phyloP scores from a whole-genome alignment of 495 filamentous ascomycete genomes.

The Neurospora sp. region DNA sequence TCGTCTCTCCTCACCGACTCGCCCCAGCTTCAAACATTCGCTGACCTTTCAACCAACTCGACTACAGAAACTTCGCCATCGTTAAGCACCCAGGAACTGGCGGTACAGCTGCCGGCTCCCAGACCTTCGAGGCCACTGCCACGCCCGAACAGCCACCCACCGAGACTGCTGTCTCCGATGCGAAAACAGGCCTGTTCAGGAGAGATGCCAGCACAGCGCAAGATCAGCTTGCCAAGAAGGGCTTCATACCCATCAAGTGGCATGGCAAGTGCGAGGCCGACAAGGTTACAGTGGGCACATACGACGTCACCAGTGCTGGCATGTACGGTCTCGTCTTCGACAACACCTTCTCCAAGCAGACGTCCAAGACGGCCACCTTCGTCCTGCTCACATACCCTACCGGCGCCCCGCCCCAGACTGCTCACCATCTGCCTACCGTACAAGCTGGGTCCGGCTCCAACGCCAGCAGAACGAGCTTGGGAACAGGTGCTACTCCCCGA shows the following conservation, averaged over 20 bases:
- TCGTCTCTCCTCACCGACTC: neutral
- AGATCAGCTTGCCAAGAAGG: conserved; percentile 75
- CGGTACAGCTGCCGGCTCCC: conserved; percentile 42
- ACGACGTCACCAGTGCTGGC: conserved; percentile 74
- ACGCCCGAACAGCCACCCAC: conserved; percentile 36
- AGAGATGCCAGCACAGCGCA: conserved; percentile 53
- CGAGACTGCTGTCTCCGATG: conserved; percentile 24
- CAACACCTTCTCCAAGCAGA: conserved; percentile 95
- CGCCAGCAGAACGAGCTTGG: conserved; percentile 41
- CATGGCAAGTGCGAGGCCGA: conserved; percentile 91
- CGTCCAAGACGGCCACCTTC: conserved; percentile 88
- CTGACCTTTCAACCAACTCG: conserved; percentile 1
- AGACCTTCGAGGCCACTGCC: conserved; percentile 31
- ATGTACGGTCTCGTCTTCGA: conserved; percentile 97
- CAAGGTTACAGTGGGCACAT: conserved; percentile 85
- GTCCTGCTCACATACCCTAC: conserved; percentile 91
- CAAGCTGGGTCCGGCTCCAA: conserved; percentile 34
- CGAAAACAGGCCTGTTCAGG: conserved; percentile 29
- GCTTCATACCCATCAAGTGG: conserved; percentile 81
- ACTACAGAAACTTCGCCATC: conserved; percentile 74
- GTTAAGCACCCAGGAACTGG: conserved; percentile 86
- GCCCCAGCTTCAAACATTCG: neutral
- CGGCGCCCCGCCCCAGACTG: conserved; percentile 66
- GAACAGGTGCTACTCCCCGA: conserved; percentile 28
- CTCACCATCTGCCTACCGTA: conserved; percentile 53